phyloP scores from a whole-genome alignment of 2,329 filamentous ascomycete species.

The Colletotrichum sp. region DNA sequence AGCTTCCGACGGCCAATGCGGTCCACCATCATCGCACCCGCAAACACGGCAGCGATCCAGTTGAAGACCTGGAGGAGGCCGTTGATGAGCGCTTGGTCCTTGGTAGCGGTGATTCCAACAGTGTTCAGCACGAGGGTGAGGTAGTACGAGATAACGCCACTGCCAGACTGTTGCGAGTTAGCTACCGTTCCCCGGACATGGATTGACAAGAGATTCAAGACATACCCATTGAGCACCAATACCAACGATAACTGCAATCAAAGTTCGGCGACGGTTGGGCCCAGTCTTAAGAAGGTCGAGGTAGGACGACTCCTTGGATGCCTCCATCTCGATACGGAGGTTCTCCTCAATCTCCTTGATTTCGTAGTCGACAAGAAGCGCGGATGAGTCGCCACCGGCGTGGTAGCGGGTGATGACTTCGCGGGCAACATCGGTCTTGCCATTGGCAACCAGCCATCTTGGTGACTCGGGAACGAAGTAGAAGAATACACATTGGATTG shows the following conservation, averaged over 20 bases:
- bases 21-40: slow-evolving; percentile 48
- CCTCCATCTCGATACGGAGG: slow-evolving; percentile 54
- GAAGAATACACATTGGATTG: slow-evolving; percentile 1
- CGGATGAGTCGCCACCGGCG: slow-evolving; percentile 47
- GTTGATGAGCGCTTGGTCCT: slow-evolving; percentile 45
- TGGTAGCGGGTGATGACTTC: slow-evolving; percentile 61
- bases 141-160: slow-evolving; percentile 42
- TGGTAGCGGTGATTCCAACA: slow-evolving; percentile 33
- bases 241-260: slow-evolving; percentile 29
- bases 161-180: slow-evolving; percentile 14
- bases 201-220: rapidly evolving
- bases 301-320: slow-evolving; percentile 39
- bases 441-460: slow-evolving; percentile 64
- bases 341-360: slow-evolving; percentile 47
- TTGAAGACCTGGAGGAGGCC: slow-evolving; percentile 26
- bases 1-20: slow-evolving; percentile 43
- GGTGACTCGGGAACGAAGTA: slow-evolving; percentile 61
- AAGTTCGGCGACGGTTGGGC: slow-evolving; percentile 29
- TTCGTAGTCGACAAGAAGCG: slow-evolving; percentile 31
- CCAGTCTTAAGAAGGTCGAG: slow-evolving; percentile 31
- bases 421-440: slow-evolving; percentile 55
- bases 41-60: slow-evolving; percentile 7
- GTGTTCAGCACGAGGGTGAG: slow-evolving; percentile 36
- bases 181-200: neutral
- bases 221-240: slow-evolving; percentile 29